Evolutionary conservation across 176 grass and related monocot genomes (phyloP), one percentile per base, ranked within the genome.

Genomic region (Phoenix roebelenii): DNA sequence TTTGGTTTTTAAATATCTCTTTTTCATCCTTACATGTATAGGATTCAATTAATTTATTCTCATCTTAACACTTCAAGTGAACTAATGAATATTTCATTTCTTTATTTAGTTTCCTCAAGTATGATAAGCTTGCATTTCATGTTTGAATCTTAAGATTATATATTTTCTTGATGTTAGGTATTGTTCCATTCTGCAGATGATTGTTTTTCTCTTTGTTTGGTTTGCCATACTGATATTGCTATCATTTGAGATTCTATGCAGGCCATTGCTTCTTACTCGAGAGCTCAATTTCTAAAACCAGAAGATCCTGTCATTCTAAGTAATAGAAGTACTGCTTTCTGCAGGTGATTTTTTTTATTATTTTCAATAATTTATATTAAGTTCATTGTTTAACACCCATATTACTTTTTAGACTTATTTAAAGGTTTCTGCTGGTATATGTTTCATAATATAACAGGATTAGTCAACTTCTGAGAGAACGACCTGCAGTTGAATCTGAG

Each of bases 311-410:
- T 77, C 59, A 92, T 98, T 75, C 72, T 98, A 61, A 65, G 88
- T 64, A 98, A 92, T 63, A 78, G 93, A 71, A 89, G 93, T 88
- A 74, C 82, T 80, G 62, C 86, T 52, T 98, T 98, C 66, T 85
- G 84, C 76, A 77, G 71, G 93, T 98, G 67, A 83, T 15, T 56
- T 64, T 30, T 60, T 50, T 64, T 52, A n/a, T 49, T 30, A 35
- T 53, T 23, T 72, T 24, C 16, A 17, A 55, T 55, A 20, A 20
- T 51, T 54, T 16, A 23, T 70, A 7, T 18, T 49, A 52, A 60
- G 74, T n/a, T 32, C 60, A 52, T 68, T 22, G 32, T 71, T 70
- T 71, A 26, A 19, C 5, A 77, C 22, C 17, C 62, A 30, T 53
- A 22, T 61, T 55, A 19, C 23, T 62, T 51, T 16, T 23, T 25